Base-by-base conservation (phyloP, 2,329 filamentous ascomycete genomes). In the Fusarium sp. region DNA sequence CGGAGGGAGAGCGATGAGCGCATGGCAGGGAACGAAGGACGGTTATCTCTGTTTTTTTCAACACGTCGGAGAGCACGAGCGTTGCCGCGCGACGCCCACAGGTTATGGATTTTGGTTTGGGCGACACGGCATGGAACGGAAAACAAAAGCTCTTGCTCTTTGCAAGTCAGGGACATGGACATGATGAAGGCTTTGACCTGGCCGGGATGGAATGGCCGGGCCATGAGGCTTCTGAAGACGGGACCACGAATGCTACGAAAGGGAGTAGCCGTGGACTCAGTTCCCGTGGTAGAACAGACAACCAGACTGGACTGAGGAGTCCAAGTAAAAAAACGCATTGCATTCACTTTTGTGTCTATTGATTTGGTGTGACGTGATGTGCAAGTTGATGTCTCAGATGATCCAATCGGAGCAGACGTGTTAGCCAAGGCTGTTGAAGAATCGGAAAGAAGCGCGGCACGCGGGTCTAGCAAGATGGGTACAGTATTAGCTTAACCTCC, bases 81-180 rank as follows among this genome's bases (percentile, higher is more conserved):
- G 77, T 80, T 74, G 80, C 80, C 80, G 81, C 80, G 82, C 81
- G 80, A 81, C 79, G 77, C 76, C 80, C 69, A 73, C 68, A 80
- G 81, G 81, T 80, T 80, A 82, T 82, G 80, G 78, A 80, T 80
- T 82, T 82, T 79, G 80, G 79, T 76, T 78, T 80, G 79, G 79
- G 81, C 77, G 80, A 78, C 76, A 78, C 76, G 76, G 75, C 76
- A 78, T 69, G 71, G 74, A 80, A 79, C 75, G 73, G 68, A 78
- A 77, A 74, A 78, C 76, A 74, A 77, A 76, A 71, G 77, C 77
- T 79, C 76, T 79, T 78, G 78, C 77, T 79, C 78, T 79, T 79
- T 75, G 75, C 68, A 79, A 73, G 76, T 76, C 71, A 75, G 77
- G 75, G 74, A 77, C 75, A 78, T 78, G 76, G 71, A 80, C 74